phyloP scores from a whole-genome alignment of 768 basidiomycete species.

The Floccularia luteovirens region DNA sequence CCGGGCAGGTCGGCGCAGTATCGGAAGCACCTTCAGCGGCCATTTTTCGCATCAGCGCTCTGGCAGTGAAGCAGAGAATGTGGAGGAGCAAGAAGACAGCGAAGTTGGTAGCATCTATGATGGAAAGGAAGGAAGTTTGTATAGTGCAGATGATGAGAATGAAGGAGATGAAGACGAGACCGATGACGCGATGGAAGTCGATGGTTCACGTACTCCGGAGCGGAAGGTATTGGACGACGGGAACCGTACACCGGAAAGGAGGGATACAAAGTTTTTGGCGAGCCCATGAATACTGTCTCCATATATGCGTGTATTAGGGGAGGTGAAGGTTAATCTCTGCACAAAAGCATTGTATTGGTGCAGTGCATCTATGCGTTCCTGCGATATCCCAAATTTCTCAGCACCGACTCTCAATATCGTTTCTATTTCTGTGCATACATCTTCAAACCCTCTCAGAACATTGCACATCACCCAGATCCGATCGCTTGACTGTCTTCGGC shows the following conservation, averaged over 20 bases:
- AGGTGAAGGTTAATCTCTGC: too few species aligned
- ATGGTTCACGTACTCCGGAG: background rate
- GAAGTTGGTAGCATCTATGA: background rate
- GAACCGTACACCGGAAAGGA: background rate
- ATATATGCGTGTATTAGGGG: background rate
- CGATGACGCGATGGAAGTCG: background rate
- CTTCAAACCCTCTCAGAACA: too few species aligned
- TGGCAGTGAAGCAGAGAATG: background rate
- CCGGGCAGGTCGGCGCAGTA: background rate
- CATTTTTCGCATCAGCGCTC: background rate
- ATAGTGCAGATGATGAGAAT: background rate
- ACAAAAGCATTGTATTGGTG: too few species aligned
- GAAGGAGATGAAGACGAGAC: background rate
- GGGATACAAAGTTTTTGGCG: too few species aligned
- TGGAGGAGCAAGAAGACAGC: too few species aligned
- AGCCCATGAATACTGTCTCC: too few species aligned
- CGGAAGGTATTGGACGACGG: background rate
- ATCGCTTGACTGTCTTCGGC: too few species aligned
- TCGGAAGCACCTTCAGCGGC: background rate
- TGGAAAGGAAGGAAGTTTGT: background rate
- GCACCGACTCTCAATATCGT: too few species aligned
- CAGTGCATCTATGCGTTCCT: too few species aligned
- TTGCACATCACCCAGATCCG: too few species aligned
- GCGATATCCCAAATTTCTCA: too few species aligned
- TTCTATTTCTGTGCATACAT: too few species aligned